Base-by-base conservation (phyloP, 148 eudicot species). In the Rhododendron kiyosumense region DNA sequence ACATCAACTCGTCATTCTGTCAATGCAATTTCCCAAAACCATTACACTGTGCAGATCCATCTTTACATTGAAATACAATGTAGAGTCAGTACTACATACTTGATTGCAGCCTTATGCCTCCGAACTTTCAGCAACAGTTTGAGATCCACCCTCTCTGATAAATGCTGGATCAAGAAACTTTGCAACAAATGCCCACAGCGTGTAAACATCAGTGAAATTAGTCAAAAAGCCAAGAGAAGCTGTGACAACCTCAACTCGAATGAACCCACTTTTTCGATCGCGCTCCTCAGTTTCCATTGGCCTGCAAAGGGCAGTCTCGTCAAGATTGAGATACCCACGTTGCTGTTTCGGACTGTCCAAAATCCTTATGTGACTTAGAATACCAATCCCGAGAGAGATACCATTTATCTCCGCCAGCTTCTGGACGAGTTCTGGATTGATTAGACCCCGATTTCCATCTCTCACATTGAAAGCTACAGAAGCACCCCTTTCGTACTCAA, bases 401-500 rank as follows among this genome's bases (percentile, higher is more conserved):
- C 96, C 98, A 82, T 91, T 90, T 61, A 89, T 87, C 92, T 97
- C 99, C 12, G 94, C 99, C 54, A 95, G 89, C 85, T 92, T 97
- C 84, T 93, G 98, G 86, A 95, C 95, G 0, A 93, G 82, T 78
- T 97, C 98, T 0, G 99, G 99, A 81, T 89, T 95, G 2, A 97
- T 87, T 30, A 95, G 85, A 54, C 98, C 98, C 71, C 87, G 85
- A 78, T 90, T 91, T 84, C 89, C 88, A 86, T 93, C 94, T 89
- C 94, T 93, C 83, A 97, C 91, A 77, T 94, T 97, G 86, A 97
- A 97, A 13, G 99, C 98, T 85, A 97, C 98, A 7, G 99, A 90
- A 61, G 96, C 99, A 24, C 99, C 99, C 82, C 99, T 90, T 90
- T 97, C 99, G 59, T 97, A 97, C 84, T 95, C 94, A 32, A 97